Evolutionary conservation across 345 rosid genomes (phyloP).

Genomic region (Ailanthus altissimus): DNA sequence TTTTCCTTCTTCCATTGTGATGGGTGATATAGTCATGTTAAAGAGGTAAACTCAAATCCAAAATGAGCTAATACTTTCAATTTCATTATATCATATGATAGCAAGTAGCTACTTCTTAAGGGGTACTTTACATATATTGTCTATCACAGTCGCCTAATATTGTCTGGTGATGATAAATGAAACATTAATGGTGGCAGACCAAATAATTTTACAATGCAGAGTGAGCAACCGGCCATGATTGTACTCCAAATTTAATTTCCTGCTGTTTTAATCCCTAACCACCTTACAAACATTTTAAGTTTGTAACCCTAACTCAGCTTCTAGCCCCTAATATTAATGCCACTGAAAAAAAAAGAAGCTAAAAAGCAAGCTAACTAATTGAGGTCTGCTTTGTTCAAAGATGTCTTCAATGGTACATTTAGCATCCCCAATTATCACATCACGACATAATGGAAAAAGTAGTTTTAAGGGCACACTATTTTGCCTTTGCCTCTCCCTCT

Average conservation of each 20-base stretch:
- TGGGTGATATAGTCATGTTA: too few species aligned
- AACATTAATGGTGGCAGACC: slow-evolving; percentile 10
- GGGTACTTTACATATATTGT: too few species aligned
- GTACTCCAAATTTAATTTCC: background rate
- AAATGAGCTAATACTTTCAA: background rate
- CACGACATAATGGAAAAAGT: background rate
- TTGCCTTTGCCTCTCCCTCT: background rate
- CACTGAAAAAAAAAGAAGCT: background rate
- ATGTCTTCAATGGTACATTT: background rate
- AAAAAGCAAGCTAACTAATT: background rate
- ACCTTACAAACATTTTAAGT: background rate
- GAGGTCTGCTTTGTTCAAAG: background rate
- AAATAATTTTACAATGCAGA: slow-evolving; percentile 7
- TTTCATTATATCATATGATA: background rate
- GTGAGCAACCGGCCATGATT: background rate
- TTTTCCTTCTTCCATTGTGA: background rate
- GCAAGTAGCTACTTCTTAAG: background rate
- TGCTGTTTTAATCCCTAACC: background rate
- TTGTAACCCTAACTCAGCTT: background rate
- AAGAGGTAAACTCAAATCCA: background rate
- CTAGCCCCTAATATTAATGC: background rate
- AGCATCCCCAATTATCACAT: background rate
- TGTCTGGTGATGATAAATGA: background rate
- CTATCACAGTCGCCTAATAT: background rate
- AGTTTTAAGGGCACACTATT: background rate